These are phyloP conservation scores for Xylaria curta DNA, from an alignment of 495 filamentous ascomycete genomes.

Conservation along the genomic window DNA sequence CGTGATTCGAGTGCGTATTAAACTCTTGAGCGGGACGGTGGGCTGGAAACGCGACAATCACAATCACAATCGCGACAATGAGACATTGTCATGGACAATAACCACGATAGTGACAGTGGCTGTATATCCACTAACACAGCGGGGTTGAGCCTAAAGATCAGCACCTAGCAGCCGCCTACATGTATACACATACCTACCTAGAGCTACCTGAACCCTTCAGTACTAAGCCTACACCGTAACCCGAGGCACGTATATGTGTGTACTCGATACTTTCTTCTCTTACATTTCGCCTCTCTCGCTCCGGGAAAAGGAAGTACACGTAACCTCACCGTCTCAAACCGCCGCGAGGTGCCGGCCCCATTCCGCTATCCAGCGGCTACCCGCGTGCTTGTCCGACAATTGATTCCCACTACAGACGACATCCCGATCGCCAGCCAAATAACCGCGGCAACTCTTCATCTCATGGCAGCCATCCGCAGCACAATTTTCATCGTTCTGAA, in stretches of 20 bases:
- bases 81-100: not conserved
- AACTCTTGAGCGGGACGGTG: not conserved
- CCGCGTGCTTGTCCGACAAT: conserved; percentile 6
- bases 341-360: conserved; percentile 5
- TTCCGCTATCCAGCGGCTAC: conserved; percentile 2
- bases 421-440: conserved; percentile 30
- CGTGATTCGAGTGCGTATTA: not conserved
- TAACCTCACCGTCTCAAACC: not conserved
- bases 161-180: not conserved
- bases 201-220: too few relatives aligned
- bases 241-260: not conserved
- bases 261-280: not conserved
- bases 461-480: conserved; percentile 29
- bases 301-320: not conserved
- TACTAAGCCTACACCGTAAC: not conserved
- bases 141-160: conserved; percentile 8
- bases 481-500: conserved; percentile 49
- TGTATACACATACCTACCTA: too few relatives aligned
- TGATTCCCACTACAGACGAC: conserved; percentile 34
- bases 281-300: not conserved
- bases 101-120: too few relatives aligned
- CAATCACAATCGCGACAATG: not conserved
- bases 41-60: conserved; percentile 1
- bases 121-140: not conserved
- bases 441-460: conserved; percentile 31